Evolutionary conservation across 2,329 filamentous ascomycete genomes (phyloP), one percentile per base, ranked within the genome.

Genomic region (Venturia carpophila): DNA sequence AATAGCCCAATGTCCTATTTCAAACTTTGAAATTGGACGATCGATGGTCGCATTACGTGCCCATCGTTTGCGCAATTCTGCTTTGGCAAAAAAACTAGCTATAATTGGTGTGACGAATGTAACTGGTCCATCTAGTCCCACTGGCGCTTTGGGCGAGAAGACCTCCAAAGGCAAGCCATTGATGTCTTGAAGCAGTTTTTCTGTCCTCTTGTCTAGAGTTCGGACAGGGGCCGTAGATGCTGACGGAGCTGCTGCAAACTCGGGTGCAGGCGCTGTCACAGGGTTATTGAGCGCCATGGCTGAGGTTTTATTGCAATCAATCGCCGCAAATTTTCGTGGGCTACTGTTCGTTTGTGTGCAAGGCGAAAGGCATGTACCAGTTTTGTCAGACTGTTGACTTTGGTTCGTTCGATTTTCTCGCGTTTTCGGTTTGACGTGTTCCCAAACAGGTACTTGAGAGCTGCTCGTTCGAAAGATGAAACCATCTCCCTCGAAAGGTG

Each of bases 1-100:
- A 13, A 63, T 39, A 2, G 43, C 24, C 62, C 62, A 63, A 34
- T 63, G 34, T 24, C 62, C 62, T 9, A 42, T 24, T 43, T 63
- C 62, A 21, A 39, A 39, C n/a, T 21, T n/a, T 37, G 41, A 30
- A n/a, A 63, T 63, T 39, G 39, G 41, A 52, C 62, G 47, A 21
- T 30, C 55, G 41, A 47, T 34, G 43, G 9, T 15, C 47, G 43
- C 27, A 5, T 27, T 24, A 43, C 34, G 62, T 24, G 41, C 52
- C 41, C 45, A 63, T 9, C 47, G 62, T 34, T 39, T 63, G 41
- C 42, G 34, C 11, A 49, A 27, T 19, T 39, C 21, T 47, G n/a
- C 24, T 34, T 39, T 43, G 11, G 47, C 43, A 34, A 10, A 30
- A 34, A 49, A 55, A 55, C 42, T 45, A 27, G 42, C 21, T 24